Base-by-base conservation (phyloP, 106 monocot genomes). In the Narthecium ossifragum region DNA sequence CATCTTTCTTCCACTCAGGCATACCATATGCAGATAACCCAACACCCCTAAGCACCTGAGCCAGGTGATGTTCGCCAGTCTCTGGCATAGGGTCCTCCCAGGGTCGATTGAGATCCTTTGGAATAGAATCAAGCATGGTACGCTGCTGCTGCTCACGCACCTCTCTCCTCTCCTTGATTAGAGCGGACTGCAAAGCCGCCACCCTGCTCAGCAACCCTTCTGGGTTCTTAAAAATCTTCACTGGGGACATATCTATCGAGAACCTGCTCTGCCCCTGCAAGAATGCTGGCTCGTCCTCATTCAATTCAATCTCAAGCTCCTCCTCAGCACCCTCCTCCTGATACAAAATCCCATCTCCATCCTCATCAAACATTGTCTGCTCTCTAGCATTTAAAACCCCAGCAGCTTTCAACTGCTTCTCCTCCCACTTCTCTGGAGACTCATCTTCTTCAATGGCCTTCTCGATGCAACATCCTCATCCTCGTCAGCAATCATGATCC, bases 41-140 rank as follows among this genome's bases (percentile, higher is more conserved):
- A 20, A 93, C 93, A 66, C 93, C 93, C 45, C 93, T 73, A 27
- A 93, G 55, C 61, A 88, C 93, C 73, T 93, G 93, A 4, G 93
- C 93, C 21, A 93, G 81, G 50, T 93, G 93, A 46, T 88, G 74
- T 64, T 93, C 93, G 45, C 93, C 93, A 2, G 88, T 93, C 46
- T 93, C 93, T 6, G 92, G 93, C 93, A 93, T 93, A n/a, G 93
- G 93, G 57, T 93, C 93, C 57, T 93, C 93, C 93, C 93, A 93
- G 0, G 93, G 93, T 37, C 93, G 68, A 47, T 93, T 93, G 25
- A 93, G 78, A 88, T 93, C 93, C 65, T 93, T 93, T 28, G 93
- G 93, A 20, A 93, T 93, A 0, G 93, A 93, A 72, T 93, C 93
- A 7, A 93, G 62, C 93, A 93, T 93, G 17, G 93, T 88, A 32